These are phyloP conservation scores for Xanthoconium stramineum DNA, from an alignment of 768 basidiomycete species.

Conservation along the genomic window DNA sequence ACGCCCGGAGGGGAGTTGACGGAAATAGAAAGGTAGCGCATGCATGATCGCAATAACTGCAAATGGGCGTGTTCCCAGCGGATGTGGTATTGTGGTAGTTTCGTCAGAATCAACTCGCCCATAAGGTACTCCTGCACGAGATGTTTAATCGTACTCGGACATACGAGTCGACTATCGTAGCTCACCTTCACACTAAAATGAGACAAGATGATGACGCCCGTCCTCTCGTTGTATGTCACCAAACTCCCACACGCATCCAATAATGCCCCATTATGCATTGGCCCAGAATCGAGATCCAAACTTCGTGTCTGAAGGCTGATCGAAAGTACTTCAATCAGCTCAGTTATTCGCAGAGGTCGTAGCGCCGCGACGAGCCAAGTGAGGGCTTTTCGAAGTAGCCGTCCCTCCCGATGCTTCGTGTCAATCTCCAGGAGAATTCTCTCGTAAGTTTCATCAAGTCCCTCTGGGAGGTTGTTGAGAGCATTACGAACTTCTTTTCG, in stretches of 20 bases:
- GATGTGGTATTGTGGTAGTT: neutral
- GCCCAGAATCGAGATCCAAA: neutral
- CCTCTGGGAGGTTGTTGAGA: neutral
- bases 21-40: neutral
- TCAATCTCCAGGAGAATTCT: neutral
- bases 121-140: neutral
- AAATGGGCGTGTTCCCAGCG: neutral
- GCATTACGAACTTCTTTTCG: neutral
- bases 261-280: neutral
- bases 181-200: conserved; percentile 1
- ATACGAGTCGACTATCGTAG: no score
- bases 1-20: no score
- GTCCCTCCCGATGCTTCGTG: neutral
- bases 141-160: no score
- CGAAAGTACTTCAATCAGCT: neutral
- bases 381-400: neutral
- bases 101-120: neutral
- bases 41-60: neutral
- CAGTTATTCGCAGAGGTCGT: neutral
- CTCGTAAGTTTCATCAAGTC: neutral
- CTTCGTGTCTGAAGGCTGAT: neutral
- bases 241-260: neutral
- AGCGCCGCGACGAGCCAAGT: neutral
- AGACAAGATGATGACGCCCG: neutral
- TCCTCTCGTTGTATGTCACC: neutral